Base-by-base conservation (phyloP, 768 basidiomycete genomes). In the Boletus pseudopeckii region DNA sequence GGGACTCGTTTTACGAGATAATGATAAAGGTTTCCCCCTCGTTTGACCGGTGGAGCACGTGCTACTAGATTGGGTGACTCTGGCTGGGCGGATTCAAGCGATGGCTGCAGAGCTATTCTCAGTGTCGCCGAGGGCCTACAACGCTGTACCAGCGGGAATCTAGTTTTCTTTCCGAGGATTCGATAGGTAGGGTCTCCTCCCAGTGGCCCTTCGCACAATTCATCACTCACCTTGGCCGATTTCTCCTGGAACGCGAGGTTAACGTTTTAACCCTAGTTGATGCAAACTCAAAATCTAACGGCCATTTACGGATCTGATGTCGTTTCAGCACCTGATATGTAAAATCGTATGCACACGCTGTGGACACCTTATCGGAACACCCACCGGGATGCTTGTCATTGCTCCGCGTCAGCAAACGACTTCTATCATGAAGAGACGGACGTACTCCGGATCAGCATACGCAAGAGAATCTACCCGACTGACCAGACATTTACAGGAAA, bases 1-100 rank as follows among this genome's bases (percentile, higher is more conserved):
- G 50, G 24, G 7, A 28, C 8, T 45, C 49, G 42, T 55, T 48
- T 53, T 34, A 45, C 34, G 34, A 36, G 52, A 60, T 36, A 34
- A 50, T 44, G 40, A 32, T 37, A 18, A 30, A 22, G 33, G 40
- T 37, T 14, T 18, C 3, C 7, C 14, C 2, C 33, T 17, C 34
- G 24, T 10, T 44, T 44, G 37, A 48, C 37, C 5, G 30, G 53
- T 56, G 39, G 36, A 26, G 8, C 33, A 43, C 13, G 14, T 36
- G 37, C 28, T 24, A 15, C 18, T 28, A 17, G 41, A 41, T 20
- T 30, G 53, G 22, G 4, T 37, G 22, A 9, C 51, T 24, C 15
- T 30, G 10, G 28, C 20, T n/a, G 37, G 22, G 10, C 30, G 30
- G 30, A 32, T 10, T 48, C n/a, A 17, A 30, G 34, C 24, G 20